A percentile compares a stretch with the other conserved stretches of the same genome.
These are phyloP conservation scores for Heterobasidion irregulare DNA, from an alignment of 1,284 basidiomycete genomes.

Conservation along the genomic window DNA sequence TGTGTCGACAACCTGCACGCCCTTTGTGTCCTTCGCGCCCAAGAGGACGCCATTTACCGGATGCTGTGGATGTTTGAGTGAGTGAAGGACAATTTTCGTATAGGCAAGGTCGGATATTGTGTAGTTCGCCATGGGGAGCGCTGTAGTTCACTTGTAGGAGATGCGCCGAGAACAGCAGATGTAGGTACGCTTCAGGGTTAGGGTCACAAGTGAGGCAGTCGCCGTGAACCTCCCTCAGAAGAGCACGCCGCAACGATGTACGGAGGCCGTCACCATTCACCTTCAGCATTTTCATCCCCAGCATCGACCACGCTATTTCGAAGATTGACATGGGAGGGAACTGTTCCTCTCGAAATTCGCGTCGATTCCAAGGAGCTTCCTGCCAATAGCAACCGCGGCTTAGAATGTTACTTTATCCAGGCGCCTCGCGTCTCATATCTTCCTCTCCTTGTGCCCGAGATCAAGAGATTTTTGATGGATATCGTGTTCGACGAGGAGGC, in stretches of 20 bases:
- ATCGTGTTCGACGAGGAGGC: slow-evolving; percentile 83
- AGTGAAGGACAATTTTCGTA: slow-evolving; percentile 61
- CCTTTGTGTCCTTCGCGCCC: slow-evolving; percentile 23
- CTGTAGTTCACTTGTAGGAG: neutral
- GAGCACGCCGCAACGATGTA: neutral
- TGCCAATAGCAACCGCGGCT: slow-evolving; percentile 76
- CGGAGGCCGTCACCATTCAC: neutral
- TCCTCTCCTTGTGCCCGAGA: slow-evolving; percentile 81
- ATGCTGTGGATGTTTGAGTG: slow-evolving; percentile 64
- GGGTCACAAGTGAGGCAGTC: no score
- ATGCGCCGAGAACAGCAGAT: neutral
- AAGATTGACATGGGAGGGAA: slow-evolving; percentile 77
- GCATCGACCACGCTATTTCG: slow-evolving; percentile 42
- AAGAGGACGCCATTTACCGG: slow-evolving; percentile 63
- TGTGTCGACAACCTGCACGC: slow-evolving; percentile 42
- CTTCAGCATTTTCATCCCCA: neutral
- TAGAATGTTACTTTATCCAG: slow-evolving; percentile 68
- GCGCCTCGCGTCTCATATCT: slow-evolving; percentile 88
- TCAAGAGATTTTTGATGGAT: slow-evolving; percentile 80
- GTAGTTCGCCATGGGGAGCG: slow-evolving; percentile 15
- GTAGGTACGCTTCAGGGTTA: no score
- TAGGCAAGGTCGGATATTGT: slow-evolving; percentile 48
- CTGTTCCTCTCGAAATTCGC: slow-evolving; percentile 77
- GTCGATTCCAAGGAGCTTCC: slow-evolving; percentile 44
- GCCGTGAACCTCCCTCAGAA: no score